Base-by-base conservation (phyloP, 192 early-diverging fungal genomes). In the Chytriomyces confervae region DNA sequence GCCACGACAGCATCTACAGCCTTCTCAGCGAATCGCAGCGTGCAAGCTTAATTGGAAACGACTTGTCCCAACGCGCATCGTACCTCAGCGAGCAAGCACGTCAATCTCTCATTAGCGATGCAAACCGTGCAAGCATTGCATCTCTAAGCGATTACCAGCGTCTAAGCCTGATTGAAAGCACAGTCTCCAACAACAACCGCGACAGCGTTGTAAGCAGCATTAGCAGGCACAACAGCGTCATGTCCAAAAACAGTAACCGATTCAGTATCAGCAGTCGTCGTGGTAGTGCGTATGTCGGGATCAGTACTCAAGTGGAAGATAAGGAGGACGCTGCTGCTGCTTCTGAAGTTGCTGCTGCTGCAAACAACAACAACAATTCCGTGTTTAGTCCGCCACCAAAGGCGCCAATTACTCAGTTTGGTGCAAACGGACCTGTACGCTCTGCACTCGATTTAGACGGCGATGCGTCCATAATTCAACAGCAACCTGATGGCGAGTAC, bases 341-440 rank as follows among this genome's bases (percentile, higher is more conserved):
- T 36, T 36, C 29, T 36, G 29, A 36, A 36, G 29, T 36, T 36
- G 29, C 29, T 36, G 29, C 29, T 36, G 29, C 29, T 36, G 11
- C 11, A 2, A 11, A 73, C 61, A 13, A 45, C 16, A 6, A 47
- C 23, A 43, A 47, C 6, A 36, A 18, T 9, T 1, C 20, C 20
- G 20, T 20, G 50, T 18, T 23, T 18, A 45, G 50, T 47, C 13
- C 53, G 10, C 61, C 62, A 16, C 72, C 72, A 29, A 74, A 48
- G 62, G 72, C 72, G 23, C 72, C 72, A 6, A 43, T 74, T 6
- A 74, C 72, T 27, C 72, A 62, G 29, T 74, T 61, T 18, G 72
- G 43, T 20, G 72, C 72, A 7, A 23, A 45, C 29, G 72, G 72
- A 62, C 72, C 72, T 47, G 72, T 74, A 7, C 16, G 43, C 1